phyloP scores from a whole-genome alignment of 257 asterid genomes.

The Petrea volubilis region DNA sequence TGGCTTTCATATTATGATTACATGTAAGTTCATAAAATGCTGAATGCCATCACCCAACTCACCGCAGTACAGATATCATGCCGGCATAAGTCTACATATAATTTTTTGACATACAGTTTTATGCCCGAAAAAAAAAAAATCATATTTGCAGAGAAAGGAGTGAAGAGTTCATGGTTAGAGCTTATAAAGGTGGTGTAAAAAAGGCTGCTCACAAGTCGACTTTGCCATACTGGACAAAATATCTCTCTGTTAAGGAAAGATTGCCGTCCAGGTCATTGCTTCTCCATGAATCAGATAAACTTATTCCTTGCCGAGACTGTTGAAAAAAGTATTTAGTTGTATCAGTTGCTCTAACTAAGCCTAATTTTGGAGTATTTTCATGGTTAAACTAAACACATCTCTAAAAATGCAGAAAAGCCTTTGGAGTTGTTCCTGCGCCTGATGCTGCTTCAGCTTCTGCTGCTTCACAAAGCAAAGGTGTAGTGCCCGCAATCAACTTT shows the following conservation, averaged over 20 bases:
- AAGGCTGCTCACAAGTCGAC: slow-evolving; percentile 88
- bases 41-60: slow-evolving; percentile 4
- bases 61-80: not conserved
- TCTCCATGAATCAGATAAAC: slow-evolving; percentile 12
- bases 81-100: not conserved
- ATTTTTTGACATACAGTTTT: not conserved
- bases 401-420: slow-evolving; percentile 56
- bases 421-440: slow-evolving; percentile 50
- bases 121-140: not conserved
- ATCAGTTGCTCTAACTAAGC: slow-evolving; percentile 12
- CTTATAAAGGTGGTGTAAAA: slow-evolving; percentile 84
- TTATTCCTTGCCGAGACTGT: not conserved
- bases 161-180: slow-evolving; percentile 93
- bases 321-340: not conserved
- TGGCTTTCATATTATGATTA: slow-evolving; percentile 77
- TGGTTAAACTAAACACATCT: slow-evolving; percentile 16
- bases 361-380: not conserved
- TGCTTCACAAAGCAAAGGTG: slow-evolving; percentile 50
- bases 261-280: slow-evolving; percentile 77
- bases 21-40: slow-evolving; percentile 44
- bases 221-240: slow-evolving; percentile 74
- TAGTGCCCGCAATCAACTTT: slow-evolving; percentile 12
- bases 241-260: slow-evolving; percentile 79
- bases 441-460: slow-evolving; percentile 41
- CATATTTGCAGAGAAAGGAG: slow-evolving; percentile 71